Evolutionary conservation across 2,329 filamentous ascomycete genomes (phyloP).

Genomic region (Xylariales sp.): DNA sequence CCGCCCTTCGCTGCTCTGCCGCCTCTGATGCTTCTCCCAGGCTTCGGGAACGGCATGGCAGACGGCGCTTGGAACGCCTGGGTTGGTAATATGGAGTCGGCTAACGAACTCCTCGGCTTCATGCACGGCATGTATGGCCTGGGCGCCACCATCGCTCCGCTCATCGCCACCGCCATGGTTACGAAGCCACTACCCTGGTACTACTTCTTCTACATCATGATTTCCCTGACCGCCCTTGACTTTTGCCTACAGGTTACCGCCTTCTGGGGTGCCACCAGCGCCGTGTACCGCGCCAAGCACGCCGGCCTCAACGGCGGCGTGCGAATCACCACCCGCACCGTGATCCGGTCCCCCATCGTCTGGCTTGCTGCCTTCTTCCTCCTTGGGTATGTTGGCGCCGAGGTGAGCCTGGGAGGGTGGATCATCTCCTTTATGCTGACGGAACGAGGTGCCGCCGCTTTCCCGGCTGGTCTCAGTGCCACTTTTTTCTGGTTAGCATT

Average conservation of each 20-base stretch:
- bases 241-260: conserved; percentile 43
- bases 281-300: conserved; percentile 44
- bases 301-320: conserved; percentile 25
- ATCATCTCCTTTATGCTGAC: conserved; percentile 84
- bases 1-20: conserved; percentile 64
- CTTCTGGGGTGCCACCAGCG: conserved; percentile 62
- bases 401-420: conserved; percentile 73
- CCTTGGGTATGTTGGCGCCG: conserved; percentile 73
- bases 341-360: conserved; percentile 51
- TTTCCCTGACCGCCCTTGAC: conserved; percentile 54
- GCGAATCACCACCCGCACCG: conserved; percentile 39
- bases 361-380: conserved; percentile 74
- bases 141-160: conserved; percentile 64
- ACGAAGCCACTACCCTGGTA: conserved; percentile 65
- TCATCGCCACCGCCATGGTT: conserved; percentile 71
- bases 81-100: conserved; percentile 65
- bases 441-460: conserved; percentile 63
- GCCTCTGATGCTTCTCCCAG: conserved; percentile 9
- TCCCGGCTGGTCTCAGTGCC: conserved; percentile 69
- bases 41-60: conserved; percentile 24
- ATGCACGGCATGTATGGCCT: conserved; percentile 69
- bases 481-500: conserved; percentile 85
- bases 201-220: conserved; percentile 72
- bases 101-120: conserved; percentile 71
- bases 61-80: conserved; percentile 58